phyloP scores from a whole-genome alignment of 768 basidiomycete species.

The Hygrocybe coccinea region DNA sequence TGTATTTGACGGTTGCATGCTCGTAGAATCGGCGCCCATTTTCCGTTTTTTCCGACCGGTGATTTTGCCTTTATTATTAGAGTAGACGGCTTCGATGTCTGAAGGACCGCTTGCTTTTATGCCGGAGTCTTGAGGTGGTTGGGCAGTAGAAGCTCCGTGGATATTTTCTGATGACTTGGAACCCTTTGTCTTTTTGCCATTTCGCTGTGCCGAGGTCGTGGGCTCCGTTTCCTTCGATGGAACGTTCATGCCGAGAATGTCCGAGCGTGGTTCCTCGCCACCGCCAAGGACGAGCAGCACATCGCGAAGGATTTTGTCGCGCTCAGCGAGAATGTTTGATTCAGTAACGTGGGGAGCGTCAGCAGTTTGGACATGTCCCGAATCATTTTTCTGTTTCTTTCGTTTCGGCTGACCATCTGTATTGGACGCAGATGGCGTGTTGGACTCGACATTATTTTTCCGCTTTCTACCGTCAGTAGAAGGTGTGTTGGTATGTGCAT shows the following conservation, averaged over 20 bases:
- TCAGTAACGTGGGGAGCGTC: no score
- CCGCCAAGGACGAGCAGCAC: no score
- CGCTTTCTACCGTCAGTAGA: slow-evolving; percentile 7
- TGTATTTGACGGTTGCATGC: background rate
- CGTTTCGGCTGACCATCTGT: background rate
- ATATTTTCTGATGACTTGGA: background rate
- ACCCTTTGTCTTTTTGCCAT: background rate
- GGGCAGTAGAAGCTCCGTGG: background rate
- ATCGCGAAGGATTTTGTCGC: no score
- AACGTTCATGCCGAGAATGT: no score
- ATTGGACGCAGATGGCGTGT: background rate
- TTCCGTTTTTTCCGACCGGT: background rate
- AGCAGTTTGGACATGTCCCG: background rate
- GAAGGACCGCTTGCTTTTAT: background rate
- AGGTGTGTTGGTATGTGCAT: background rate
- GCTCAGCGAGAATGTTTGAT: no score
- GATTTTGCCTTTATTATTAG: no score
- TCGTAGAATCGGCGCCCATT: no score
- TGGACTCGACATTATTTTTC: background rate
- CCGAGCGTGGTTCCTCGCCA: no score
- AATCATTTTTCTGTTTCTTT: background rate
- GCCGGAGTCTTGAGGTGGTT: background rate
- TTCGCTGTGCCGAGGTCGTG: background rate
- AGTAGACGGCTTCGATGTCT: background rate
- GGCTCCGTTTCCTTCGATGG: background rate